These are phyloP conservation scores for Microdochium nivale DNA, from an alignment of 2,329 filamentous ascomycete species.

Conservation along the genomic window DNA sequence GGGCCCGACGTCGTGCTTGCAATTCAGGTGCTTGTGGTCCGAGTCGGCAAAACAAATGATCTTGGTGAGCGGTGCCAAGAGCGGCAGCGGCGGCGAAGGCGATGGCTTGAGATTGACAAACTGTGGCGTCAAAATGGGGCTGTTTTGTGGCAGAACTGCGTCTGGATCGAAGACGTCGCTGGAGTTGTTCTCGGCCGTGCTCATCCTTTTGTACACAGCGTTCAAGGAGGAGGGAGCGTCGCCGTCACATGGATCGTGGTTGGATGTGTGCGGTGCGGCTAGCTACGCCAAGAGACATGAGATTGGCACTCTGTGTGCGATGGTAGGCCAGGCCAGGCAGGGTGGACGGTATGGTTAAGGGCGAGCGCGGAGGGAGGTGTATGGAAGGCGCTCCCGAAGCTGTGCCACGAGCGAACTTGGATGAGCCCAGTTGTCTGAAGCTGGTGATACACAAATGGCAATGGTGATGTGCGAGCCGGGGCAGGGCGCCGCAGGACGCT, in stretches of 20 bases:
- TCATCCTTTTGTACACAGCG: constrained; percentile 19
- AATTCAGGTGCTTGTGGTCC: constrained; percentile 18
- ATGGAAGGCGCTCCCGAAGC: neutral
- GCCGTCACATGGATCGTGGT: neutral
- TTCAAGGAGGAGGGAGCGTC: constrained; percentile 13
- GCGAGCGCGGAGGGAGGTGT: neutral
- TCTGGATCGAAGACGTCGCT: constrained; percentile 36
- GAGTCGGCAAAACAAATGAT: constrained; percentile 30
- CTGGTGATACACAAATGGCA: neutral
- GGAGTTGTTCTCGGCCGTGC: constrained; percentile 12
- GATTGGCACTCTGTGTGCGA: constrained; percentile 2
- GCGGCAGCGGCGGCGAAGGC: constrained; percentile 38
- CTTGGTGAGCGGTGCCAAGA: constrained; percentile 26
- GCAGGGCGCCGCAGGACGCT: neutral
- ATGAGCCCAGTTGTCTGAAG: neutral
- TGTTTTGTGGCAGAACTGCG: constrained; percentile 32
- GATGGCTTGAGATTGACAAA: constrained; percentile 38
- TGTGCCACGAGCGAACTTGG: neutral
- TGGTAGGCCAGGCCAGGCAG: constrained; percentile 6
- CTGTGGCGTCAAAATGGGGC: constrained; percentile 29
- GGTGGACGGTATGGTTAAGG: neutral
- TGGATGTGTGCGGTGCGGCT: neutral
- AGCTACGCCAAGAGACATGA: neutral
- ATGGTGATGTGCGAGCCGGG: neutral
- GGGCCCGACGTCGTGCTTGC: neutral